These are phyloP conservation scores for Flueggea neowawraea DNA, from an alignment of 441 rosid genomes.

Conservation along the genomic window DNA sequence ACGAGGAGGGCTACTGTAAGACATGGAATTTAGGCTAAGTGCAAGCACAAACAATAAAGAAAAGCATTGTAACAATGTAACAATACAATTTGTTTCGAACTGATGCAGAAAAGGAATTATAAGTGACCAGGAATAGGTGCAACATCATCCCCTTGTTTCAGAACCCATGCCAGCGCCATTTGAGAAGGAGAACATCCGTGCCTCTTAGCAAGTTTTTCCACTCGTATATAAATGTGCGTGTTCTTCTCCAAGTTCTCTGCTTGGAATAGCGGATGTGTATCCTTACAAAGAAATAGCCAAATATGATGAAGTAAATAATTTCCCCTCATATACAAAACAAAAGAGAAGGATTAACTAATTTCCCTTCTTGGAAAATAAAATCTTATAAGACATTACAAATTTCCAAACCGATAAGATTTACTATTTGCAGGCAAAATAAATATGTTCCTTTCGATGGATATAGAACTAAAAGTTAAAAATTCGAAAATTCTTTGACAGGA, in stretches of 20 bases:
- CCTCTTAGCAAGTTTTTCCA: constrained; percentile 30
- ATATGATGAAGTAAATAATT: neutral
- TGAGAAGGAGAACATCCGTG: constrained; percentile 39
- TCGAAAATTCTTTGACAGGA: neutral
- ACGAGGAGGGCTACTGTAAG: no score
- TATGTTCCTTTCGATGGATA: neutral
- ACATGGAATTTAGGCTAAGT: no score
- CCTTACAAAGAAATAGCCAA: constrained; percentile 7
- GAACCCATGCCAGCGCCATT: constrained; percentile 51
- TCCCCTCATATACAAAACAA: neutral
- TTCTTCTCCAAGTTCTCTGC: constrained; percentile 41
- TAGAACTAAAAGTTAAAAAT: neutral
- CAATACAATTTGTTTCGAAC: no score
- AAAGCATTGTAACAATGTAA: no score
- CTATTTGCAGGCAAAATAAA: no score
- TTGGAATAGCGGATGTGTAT: constrained; percentile 31
- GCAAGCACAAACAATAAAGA: no score
- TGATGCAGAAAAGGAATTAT: no score
- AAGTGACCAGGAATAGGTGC: constrained; percentile 53
- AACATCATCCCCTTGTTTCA: constrained; percentile 38
- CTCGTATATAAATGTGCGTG: constrained; percentile 28
- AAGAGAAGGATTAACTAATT: no score
- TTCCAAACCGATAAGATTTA: no score
- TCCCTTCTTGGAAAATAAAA: no score
- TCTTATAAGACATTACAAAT: no score